Evolutionary conservation across 176 grass and related monocot species (phyloP), one percentile per base, ranked within the genome.

Genomic region (Alloteropsis semialata): DNA sequence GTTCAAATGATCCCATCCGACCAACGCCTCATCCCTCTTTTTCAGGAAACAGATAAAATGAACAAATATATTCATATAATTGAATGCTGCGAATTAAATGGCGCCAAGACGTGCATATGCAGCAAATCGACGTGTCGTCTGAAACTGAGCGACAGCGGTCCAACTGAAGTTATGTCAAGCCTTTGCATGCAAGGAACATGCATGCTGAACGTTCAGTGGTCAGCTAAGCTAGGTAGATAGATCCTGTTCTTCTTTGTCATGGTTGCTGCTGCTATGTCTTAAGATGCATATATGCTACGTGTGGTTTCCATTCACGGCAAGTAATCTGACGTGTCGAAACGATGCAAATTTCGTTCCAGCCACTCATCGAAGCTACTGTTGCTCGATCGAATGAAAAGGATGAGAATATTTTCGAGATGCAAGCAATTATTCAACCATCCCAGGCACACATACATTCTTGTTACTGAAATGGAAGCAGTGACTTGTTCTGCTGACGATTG

Each of bases 161-260:
- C 9, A 18, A 22, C 43, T 39, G 12, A 77, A 42, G 53, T 76
- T 77, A 70, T 77, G 51, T 11, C 15, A 50, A 76, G 3, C 49
- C 7, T 87, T 87, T 59, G 70, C 62, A 59, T 74, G 38, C 8
- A 82, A 68, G 59, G 10, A 81, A 87, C 59, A 49, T 11, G 60
- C 37, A 71, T 33, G 38, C 18, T 28, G 62, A 22, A 19, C 11
- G 46, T 67, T 82, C 0, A 81, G 25, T 84, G 9, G 48, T 42
- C 74, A 62, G 16, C 14, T 57, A 45, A 43, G 75, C 16, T 77
- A 61, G 2, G 50, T 24, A 49, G 19, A 29, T 79, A 34, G 13
- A 33, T 65, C 18, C 1, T 46, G 37, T 45, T 46, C 38, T 43
- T 59, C 37, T 29, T 42, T 51, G 4, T 79, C 27, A 34, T 22